Evolutionary conservation across 2,329 filamentous ascomycete genomes (phyloP).

Genomic region (Emergomyces orientalis): DNA sequence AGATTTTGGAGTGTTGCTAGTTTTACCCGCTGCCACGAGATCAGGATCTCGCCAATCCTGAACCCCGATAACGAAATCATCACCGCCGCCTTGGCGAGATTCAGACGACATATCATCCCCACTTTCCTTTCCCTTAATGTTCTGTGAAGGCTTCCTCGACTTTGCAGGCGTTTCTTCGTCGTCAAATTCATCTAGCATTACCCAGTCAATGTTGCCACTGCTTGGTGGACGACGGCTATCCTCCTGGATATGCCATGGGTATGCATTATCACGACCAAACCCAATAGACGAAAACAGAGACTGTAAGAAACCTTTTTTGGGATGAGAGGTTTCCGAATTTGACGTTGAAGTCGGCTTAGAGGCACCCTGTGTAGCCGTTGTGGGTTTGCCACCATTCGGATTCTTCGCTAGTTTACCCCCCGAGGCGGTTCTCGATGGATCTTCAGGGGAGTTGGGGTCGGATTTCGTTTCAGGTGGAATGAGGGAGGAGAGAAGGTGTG

Average conservation of each 20-base stretch:
- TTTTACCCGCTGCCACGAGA: slow-evolving; percentile 43
- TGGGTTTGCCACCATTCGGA: slow-evolving; percentile 19
- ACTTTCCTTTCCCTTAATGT: slow-evolving; percentile 21
- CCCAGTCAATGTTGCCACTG: slow-evolving; percentile 67
- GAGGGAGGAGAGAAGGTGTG: slow-evolving; percentile 80
- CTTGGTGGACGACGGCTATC: slow-evolving; percentile 58
- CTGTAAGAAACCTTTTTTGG: slow-evolving; percentile 25
- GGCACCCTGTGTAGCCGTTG: slow-evolving; percentile 23
- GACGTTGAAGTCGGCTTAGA: slow-evolving; percentile 25
- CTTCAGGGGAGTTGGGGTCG: slow-evolving; percentile 51
- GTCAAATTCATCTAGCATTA: slow-evolving; percentile 57
- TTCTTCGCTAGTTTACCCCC: slow-evolving; percentile 27
- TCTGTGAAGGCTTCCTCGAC: slow-evolving; percentile 18
- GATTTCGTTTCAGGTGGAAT: slow-evolving; percentile 55
- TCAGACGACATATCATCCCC: slow-evolving; percentile 2
- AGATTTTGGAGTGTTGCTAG: slow-evolving; percentile 14
- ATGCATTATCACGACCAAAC: slow-evolving; percentile 25
- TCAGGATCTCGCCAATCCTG: slow-evolving; percentile 81
- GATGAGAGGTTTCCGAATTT: slow-evolving; percentile 14
- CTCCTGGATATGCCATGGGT: slow-evolving; percentile 23
- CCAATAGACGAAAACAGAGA: slow-evolving; percentile 39
- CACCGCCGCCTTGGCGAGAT: slow-evolving; percentile 20
- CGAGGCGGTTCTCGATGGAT: slow-evolving; percentile 48
- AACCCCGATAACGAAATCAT: slow-evolving; percentile 71
- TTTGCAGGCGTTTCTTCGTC: slow-evolving; percentile 35